These are phyloP conservation scores for Debaryomyces robertsiae DNA, from an alignment of 1,139 yeast genomes.

Conservation along the genomic window DNA sequence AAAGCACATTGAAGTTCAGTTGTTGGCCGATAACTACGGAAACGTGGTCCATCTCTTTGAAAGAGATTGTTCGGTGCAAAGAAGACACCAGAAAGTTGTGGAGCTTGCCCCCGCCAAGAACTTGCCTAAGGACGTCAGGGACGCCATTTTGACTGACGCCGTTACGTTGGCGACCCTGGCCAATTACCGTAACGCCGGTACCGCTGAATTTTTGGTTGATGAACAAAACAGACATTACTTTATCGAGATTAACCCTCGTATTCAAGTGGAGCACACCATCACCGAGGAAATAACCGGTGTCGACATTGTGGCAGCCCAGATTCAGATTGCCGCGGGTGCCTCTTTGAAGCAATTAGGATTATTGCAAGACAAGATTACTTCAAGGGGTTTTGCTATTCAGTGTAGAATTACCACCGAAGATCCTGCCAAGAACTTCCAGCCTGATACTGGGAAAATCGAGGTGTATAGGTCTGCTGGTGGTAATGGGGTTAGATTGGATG, in stretches of 20 bases:
- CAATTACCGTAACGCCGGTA: slow-evolving; percentile 95
- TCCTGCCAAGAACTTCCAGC: slow-evolving; percentile 95
- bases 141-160: slow-evolving; percentile 91
- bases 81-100: slow-evolving; percentile 98
- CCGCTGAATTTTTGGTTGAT: slow-evolving; percentile 97
- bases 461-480: slow-evolving; percentile 99
- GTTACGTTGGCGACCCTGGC: slow-evolving; percentile 88
- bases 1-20: slow-evolving; percentile 96
- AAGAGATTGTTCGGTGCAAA: slow-evolving; percentile 98
- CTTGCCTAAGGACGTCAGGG: slow-evolving; percentile 77
- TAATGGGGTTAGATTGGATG: slow-evolving; percentile 97
- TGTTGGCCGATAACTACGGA: slow-evolving; percentile 91
- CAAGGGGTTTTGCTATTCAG: slow-evolving; percentile 97
- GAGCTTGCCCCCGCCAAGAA: slow-evolving; percentile 99
- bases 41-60: slow-evolving; percentile 94
- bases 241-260: slow-evolving; percentile 98
- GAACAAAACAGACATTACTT: slow-evolving; percentile 93
- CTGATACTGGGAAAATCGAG: slow-evolving; percentile 98
- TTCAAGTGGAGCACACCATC: slow-evolving; percentile 98
- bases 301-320: slow-evolving; percentile 97
- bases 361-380: slow-evolving; percentile 89
- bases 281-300: slow-evolving; percentile 99
- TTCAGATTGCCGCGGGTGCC: slow-evolving; percentile 99
- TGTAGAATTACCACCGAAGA: slow-evolving; percentile 99
- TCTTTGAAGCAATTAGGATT: slow-evolving; percentile 87